Conservation (phyloP, 2,329 filamentous ascomycete genomes). For the Sclerotinia borealis region DNA sequence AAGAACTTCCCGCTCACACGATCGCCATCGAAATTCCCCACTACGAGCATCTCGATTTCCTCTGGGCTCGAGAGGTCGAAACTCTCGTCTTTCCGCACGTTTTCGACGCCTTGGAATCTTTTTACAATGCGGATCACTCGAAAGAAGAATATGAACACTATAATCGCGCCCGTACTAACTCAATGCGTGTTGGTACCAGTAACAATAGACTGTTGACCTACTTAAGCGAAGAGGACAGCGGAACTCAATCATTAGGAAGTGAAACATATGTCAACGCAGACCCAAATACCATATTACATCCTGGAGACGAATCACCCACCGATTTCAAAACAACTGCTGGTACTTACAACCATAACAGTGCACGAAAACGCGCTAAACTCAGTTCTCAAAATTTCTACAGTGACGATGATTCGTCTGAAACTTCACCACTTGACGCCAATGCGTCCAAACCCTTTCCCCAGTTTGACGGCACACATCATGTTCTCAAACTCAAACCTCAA, state of each 20-base stretch:
- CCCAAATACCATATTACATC: neutral
- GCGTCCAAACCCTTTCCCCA: neutral
- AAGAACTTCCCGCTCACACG: slow-evolving; percentile 78
- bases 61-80: slow-evolving; percentile 87
- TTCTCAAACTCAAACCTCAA: neutral
- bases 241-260: slow-evolving; percentile 14
- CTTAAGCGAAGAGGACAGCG: slow-evolving; percentile 23
- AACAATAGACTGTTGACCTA: slow-evolving; percentile 16
- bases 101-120: slow-evolving; percentile 77
- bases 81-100: slow-evolving; percentile 79
- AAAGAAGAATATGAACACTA: slow-evolving; percentile 57
- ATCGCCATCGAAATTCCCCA: slow-evolving; percentile 81
- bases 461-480: neutral
- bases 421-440: neutral
- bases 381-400: slow-evolving; percentile 1
- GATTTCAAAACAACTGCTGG: neutral
- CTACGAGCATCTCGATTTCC: slow-evolving; percentile 94
- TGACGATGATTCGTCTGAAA: slow-evolving; percentile 23
- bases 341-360: slow-evolving; percentile 6
- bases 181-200: slow-evolving; percentile 19
- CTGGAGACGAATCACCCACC: slow-evolving; percentile 1
- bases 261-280: slow-evolving; percentile 14
- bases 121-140: slow-evolving; percentile 51
- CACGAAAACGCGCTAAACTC: slow-evolving; percentile 4
- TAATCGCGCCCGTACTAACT: slow-evolving; percentile 27